These are phyloP conservation scores for Ceratobasidium sp. DNA, from an alignment of 1,284 basidiomycete genomes.

Conservation along the genomic window DNA sequence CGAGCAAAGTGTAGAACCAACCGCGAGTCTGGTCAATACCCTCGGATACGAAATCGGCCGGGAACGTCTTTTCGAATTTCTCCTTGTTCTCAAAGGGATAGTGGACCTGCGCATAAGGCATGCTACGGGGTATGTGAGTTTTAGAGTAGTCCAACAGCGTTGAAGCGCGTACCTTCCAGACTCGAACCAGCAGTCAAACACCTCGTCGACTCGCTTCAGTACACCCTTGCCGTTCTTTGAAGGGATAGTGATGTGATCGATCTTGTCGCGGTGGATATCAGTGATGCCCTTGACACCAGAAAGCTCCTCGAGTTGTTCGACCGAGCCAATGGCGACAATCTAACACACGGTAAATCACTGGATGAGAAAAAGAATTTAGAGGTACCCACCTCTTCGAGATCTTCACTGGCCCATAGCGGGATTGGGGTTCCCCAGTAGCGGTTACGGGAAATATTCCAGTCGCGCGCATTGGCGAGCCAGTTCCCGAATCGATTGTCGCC, in stretches of 20 bases:
- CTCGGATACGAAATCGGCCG: constrained; percentile 98
- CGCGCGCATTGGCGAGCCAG: constrained; percentile 96
- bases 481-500: constrained; percentile 95
- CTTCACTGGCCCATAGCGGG: constrained; percentile 95
- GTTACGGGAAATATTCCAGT: constrained; percentile 99
- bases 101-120: constrained; percentile 98
- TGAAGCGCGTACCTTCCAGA: constrained; percentile 79
- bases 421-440: constrained; percentile 99
- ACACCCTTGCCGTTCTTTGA: constrained; percentile 88
- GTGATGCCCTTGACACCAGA: constrained; percentile 86
- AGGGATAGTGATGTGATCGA: constrained; percentile 96
- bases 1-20: constrained; percentile 99
- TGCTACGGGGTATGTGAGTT: constrained; percentile 59
- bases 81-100: constrained; percentile 99
- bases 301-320: constrained; percentile 85
- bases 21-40: constrained; percentile 96
- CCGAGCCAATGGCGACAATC: constrained; percentile 88
- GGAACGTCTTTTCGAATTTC: constrained; percentile 82
- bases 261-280: constrained; percentile 95
- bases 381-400: constrained; percentile 79
- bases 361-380: neutral
- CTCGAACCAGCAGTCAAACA: constrained; percentile 99
- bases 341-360: constrained; percentile 47
- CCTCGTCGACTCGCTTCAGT: constrained; percentile 90
- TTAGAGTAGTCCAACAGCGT: neutral